These are phyloP conservation scores for Fusarium nanum DNA, from an alignment of 2,329 filamentous ascomycete species.

Conservation along the genomic window DNA sequence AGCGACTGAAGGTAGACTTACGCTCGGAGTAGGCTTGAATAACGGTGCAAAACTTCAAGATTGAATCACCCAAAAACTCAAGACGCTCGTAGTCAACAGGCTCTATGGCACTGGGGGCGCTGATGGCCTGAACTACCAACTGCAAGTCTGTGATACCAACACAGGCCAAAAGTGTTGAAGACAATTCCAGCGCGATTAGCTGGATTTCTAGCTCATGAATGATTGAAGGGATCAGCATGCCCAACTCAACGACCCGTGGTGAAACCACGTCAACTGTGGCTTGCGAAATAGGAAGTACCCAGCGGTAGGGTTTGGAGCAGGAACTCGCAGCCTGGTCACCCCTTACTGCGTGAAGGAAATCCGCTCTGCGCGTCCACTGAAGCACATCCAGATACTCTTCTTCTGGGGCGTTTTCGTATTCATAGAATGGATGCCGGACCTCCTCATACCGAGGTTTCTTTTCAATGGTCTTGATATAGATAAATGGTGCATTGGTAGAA, in stretches of 20 bases:
- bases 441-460: slow-evolving; percentile 37
- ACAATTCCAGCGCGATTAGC: slow-evolving; percentile 71
- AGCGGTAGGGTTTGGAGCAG: slow-evolving; percentile 57
- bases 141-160: slow-evolving; percentile 65
- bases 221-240: slow-evolving; percentile 77
- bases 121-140: slow-evolving; percentile 76
- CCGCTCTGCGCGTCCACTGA: slow-evolving; percentile 65
- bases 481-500: slow-evolving; percentile 50
- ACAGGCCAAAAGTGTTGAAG: slow-evolving; percentile 46
- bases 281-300: slow-evolving; percentile 59
- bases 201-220: slow-evolving; percentile 74
- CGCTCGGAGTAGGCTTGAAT: slow-evolving; percentile 69
- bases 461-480: slow-evolving; percentile 55
- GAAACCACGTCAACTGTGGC: slow-evolving; percentile 64
- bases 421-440: slow-evolving; percentile 53
- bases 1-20: slow-evolving; percentile 49
- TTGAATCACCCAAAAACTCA: slow-evolving; percentile 87
- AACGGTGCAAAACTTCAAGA: slow-evolving; percentile 80
- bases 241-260: slow-evolving; percentile 60
- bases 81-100: slow-evolving; percentile 80
- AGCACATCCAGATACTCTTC: slow-evolving; percentile 61
- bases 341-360: slow-evolving; percentile 65
- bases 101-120: slow-evolving; percentile 69
- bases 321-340: slow-evolving; percentile 26
- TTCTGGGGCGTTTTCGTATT: slow-evolving; percentile 57